A percentile compares a stretch with the other conserved stretches of the same genome.
phyloP scores from a whole-genome alignment of 371 early-diverging fungal genomes.

The Smittium mucronatum region DNA sequence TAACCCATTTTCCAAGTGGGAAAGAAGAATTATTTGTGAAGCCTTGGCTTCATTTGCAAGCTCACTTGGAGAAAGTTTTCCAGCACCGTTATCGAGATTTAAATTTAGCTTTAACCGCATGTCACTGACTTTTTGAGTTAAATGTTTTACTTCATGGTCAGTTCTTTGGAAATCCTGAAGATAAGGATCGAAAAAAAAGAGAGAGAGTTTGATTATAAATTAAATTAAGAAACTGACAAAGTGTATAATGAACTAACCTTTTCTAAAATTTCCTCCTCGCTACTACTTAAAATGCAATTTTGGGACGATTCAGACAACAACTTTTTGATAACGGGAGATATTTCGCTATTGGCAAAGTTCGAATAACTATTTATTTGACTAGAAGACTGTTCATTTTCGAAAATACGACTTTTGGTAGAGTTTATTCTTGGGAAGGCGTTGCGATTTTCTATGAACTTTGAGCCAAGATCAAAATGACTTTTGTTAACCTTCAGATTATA shows the following conservation, averaged over 20 bases:
- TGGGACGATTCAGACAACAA: too few species aligned
- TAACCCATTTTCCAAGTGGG: conserved; percentile 9
- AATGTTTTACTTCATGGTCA: conserved; percentile 9
- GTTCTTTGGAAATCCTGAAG: conserved; percentile 9
- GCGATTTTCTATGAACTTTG: too few species aligned
- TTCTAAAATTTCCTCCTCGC: background rate
- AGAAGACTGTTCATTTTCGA: too few species aligned
- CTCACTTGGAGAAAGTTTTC: background rate
- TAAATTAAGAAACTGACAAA: background rate
- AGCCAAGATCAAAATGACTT: too few species aligned
- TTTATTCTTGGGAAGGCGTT: too few species aligned
- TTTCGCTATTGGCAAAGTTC: too few species aligned
- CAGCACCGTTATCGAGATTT: background rate
- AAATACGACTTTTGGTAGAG: too few species aligned
- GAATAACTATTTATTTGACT: too few species aligned
- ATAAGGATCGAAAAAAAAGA: background rate
- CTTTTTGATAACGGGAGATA: too few species aligned
- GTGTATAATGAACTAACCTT: background rate
- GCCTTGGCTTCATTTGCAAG: background rate
- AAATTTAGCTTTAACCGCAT: background rate
- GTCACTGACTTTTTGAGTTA: conserved; percentile 5
- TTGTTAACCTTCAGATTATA: too few species aligned
- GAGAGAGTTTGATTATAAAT: background rate
- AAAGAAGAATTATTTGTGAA: background rate
- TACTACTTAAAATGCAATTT: background rate